Evolutionary conservation across 31 red algal species (phyloP).

Genomic region (Odonthalia washingtoniensis): DNA sequence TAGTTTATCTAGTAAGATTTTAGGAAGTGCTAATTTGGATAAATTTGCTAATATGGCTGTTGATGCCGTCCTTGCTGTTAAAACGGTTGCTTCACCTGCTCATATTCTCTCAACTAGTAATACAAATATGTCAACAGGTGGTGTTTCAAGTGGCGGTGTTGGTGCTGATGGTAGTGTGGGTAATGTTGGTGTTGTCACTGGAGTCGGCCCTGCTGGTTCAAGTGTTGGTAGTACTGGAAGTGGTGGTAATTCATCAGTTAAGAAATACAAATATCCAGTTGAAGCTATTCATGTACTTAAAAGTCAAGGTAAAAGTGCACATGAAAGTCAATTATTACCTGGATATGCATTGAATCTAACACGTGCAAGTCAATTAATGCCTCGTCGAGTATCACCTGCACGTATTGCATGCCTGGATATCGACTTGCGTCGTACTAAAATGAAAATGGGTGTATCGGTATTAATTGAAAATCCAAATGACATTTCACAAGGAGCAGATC

Average conservation of each 20-base stretch:
- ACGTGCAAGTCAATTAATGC: constrained; percentile 91
- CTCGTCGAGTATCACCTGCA: constrained; percentile 76
- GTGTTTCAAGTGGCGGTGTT: no score
- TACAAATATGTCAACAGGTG: constrained; percentile 16
- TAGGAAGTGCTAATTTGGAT: constrained; percentile 82
- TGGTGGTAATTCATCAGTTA: no score
- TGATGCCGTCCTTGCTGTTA: constrained; percentile 92
- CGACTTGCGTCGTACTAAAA: constrained; percentile 88
- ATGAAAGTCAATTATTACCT: constrained; percentile 84
- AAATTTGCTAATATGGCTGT: constrained; percentile 97
- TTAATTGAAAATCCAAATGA: constrained; percentile 87
- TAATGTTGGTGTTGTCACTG: no score
- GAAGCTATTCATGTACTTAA: constrained; percentile 96
- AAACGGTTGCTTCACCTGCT: constrained; percentile 69
- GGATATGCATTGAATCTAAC: constrained; percentile 89
- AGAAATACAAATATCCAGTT: constrained; percentile 84
- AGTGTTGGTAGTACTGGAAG: no score
- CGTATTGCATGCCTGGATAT: constrained; percentile 94
- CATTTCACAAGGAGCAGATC: constrained; percentile 79
- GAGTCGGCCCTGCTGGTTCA: constrained; percentile 26
- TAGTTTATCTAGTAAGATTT: constrained; percentile 90
- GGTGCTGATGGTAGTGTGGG: no score
- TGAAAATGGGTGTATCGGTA: constrained; percentile 97
- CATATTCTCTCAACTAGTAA: no score
- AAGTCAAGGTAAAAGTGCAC: constrained; percentile 85